phyloP scores from a whole-genome alignment of 2,329 filamentous ascomycete species.

The Colletotrichum viniferum region DNA sequence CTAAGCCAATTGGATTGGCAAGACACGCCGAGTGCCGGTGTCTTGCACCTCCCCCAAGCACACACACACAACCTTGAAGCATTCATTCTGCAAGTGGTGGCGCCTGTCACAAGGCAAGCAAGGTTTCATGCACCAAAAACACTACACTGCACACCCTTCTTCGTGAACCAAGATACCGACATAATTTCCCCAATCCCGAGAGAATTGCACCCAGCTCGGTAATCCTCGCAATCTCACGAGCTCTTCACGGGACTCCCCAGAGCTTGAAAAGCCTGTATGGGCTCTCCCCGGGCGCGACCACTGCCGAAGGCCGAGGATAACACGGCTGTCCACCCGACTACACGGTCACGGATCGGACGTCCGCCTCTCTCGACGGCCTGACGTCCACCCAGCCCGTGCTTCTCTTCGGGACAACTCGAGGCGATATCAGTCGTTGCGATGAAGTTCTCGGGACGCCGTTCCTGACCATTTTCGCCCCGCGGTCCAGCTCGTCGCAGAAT shows the following conservation, averaged over 20 bases:
- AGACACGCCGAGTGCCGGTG: neutral
- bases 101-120: neutral
- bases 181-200: neutral
- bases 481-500: neutral
- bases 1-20: neutral
- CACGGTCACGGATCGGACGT: neutral
- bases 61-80: neutral
- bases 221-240: conserved; percentile 15
- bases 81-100: neutral
- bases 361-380: neutral
- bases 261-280: neutral
- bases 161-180: neutral
- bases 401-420: conserved; percentile 16
- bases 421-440: conserved; percentile 13
- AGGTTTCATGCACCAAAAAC: neutral
- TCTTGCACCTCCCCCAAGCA: neutral
- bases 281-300: neutral
- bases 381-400: neutral
- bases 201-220: neutral
- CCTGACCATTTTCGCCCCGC: conserved; percentile 28
- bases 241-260: neutral
- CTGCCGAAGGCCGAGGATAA: conserved; percentile 21
- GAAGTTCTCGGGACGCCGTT: conserved; percentile 4
- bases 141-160: neutral
- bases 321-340: conserved; percentile 14